A percentile compares a stretch with the other conserved stretches of the same genome.
Evolutionary conservation across 163 green algal species (phyloP).

Genomic region (Smithsoniella earleae): DNA sequence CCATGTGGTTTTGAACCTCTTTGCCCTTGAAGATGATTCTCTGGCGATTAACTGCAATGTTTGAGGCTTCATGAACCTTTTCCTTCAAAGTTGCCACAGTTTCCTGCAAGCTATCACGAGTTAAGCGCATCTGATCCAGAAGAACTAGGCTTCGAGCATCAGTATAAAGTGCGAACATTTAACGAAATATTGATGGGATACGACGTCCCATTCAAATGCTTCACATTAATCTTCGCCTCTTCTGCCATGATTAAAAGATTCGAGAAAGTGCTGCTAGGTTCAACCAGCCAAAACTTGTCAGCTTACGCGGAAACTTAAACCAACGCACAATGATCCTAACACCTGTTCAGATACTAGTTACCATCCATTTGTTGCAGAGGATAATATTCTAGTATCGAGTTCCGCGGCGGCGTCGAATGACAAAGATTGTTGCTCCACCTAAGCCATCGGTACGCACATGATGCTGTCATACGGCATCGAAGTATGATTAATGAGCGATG

Average conservation of each 20-base stretch:
- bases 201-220: constrained; percentile 1
- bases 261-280: not conserved
- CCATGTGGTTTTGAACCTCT: constrained; percentile 18
- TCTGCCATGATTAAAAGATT: no score
- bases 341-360: no score
- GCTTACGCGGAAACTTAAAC: no score
- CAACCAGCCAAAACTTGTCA: no score
- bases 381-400: no score
- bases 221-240: constrained; percentile 9
- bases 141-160: not conserved
- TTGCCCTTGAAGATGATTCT: constrained; percentile 11
- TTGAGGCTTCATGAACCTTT: not conserved
- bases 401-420: no score
- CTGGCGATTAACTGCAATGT: not conserved
- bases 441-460: not conserved
- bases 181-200: constrained; percentile 16
- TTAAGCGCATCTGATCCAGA: no score
- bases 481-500: not conserved
- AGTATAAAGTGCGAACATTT: not conserved
- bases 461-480: not conserved
- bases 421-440: no score
- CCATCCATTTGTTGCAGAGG: no score
- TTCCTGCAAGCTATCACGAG: not conserved
- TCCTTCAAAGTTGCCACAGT: constrained; percentile 17
- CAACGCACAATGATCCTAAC: no score